Base-by-base conservation (phyloP, 345 rosid species). In the Excoecaria agallocha region DNA sequence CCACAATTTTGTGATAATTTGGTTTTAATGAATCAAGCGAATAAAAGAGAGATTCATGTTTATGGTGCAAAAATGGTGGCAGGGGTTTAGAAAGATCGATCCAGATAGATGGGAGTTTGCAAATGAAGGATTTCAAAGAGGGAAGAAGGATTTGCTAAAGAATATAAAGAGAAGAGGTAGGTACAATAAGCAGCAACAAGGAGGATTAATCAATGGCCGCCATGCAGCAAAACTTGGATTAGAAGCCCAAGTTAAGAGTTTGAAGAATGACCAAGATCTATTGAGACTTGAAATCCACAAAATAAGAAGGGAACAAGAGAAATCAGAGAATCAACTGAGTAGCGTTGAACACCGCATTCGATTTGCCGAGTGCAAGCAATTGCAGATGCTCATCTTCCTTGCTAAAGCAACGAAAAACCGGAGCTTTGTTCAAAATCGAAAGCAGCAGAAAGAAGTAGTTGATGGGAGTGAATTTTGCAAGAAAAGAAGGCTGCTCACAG, bases 21-120 rank as follows among this genome's bases (percentile, higher is more conserved):
- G 22, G 66, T 43, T 43, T n/a, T n/a, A 30, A 30, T 30, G 30
- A 30, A 30, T 2, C 30, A 30, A 30, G 30, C 30, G 30, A 30
- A 30, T 30, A 30, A 30, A 30, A 30, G 30, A 30, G 30, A 30
- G 30, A 30, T 30, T 30, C 30, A 30, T 30, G 30, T 10, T n/a
- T 46, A 64, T 68, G 52, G 71, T 43, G 50, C 3, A 50, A 58
- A 76, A 65, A 41, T 72, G 77, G 30, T 58, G 55, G 54, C 77
- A 90, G 95, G 95, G 92, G 0, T 90, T 90, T 62, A 82, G 85
- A 74, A 90, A 90, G 90, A 80, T 88, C 52, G 83, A 86, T 60
- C 74, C 86, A 0, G 90, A 90, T 54, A 75, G 86, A 76, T 88
- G 95, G 92, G 92, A 90, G 68, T 90, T 88, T 39, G 89, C 89